A percentile compares a stretch with the other conserved stretches of the same genome.
phyloP scores from a whole-genome alignment of 768 basidiomycete genomes.

The Erythrobasidium yunnanense region DNA sequence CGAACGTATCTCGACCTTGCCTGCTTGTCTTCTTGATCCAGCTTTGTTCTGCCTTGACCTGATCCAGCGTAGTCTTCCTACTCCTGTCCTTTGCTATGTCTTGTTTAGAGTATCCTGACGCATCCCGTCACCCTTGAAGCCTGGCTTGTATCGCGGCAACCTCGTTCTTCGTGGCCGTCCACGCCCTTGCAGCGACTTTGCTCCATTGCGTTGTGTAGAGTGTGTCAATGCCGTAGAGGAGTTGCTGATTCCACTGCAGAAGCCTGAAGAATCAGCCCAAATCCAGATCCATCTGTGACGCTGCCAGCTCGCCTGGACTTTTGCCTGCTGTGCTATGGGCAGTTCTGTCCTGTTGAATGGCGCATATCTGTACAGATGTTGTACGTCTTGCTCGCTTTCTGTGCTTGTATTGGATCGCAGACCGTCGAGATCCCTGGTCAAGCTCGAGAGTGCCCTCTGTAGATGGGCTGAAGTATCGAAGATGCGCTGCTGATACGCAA shows the following conservation, averaged over 20 bases:
- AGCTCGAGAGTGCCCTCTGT: not conserved
- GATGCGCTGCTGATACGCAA: slow-evolving; percentile 19
- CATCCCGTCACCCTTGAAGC: too few relatives aligned
- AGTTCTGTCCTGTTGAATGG: slow-evolving; percentile 3
- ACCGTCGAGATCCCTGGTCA: slow-evolving; percentile 7
- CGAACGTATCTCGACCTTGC: too few relatives aligned
- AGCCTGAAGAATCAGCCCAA: not conserved
- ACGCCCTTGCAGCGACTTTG: not conserved
- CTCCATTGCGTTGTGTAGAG: slow-evolving; percentile 15
- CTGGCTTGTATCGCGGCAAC: not conserved
- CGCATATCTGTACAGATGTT: too few relatives aligned
- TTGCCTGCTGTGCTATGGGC: slow-evolving; percentile 1
- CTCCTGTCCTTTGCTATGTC: too few relatives aligned
- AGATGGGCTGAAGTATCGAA: slow-evolving; percentile 12
- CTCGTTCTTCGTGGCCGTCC: not conserved
- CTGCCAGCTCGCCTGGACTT: slow-evolving; percentile 2
- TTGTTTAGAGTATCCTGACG: too few relatives aligned
- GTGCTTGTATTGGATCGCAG: too few relatives aligned
- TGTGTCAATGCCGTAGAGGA: not conserved
- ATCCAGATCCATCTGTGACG: not conserved
- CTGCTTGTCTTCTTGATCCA: too few relatives aligned
- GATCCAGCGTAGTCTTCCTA: too few relatives aligned
- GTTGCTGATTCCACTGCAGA: slow-evolving; percentile 26
- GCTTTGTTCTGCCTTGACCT: too few relatives aligned
- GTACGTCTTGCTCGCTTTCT: not conserved